A percentile compares a stretch with the other conserved stretches of the same genome.
These are phyloP conservation scores for Lactifluus subvellereus DNA, from an alignment of 768 basidiomycete species.

Conservation along the genomic window DNA sequence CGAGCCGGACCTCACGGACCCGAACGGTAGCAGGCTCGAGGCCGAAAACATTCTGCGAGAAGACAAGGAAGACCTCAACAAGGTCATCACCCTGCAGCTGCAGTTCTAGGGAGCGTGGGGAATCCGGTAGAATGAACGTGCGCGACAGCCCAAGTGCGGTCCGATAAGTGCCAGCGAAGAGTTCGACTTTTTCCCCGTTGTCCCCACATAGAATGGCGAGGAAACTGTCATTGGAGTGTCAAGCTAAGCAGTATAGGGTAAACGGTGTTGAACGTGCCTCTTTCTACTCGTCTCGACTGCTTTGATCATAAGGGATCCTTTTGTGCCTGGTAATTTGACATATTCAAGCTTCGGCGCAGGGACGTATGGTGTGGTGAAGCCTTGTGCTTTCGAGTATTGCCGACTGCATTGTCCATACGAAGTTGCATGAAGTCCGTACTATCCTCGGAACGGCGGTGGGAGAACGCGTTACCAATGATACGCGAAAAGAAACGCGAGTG, in stretches of 20 bases:
- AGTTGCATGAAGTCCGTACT: conserved; percentile 32
- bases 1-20: conserved; percentile 90
- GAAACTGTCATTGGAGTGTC: conserved; percentile 47
- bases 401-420: conserved; percentile 40
- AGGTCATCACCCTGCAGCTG: conserved; percentile 90
- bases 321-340: conserved; percentile 88
- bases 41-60: conserved; percentile 88
- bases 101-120: conserved; percentile 79
- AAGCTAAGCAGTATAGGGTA: neutral
- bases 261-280: conserved; percentile 43
- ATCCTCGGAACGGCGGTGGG: conserved; percentile 55
- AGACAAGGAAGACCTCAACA: conserved; percentile 87
- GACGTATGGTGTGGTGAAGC: conserved; percentile 40
- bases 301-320: conserved; percentile 75
- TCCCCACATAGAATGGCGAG: conserved; percentile 91
- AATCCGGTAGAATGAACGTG: conserved; percentile 89
- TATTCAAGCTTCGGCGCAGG: conserved; percentile 86
- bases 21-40: conserved; percentile 89
- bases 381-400: conserved; percentile 31
- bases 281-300: conserved; percentile 87
- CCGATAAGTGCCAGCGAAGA: conserved; percentile 87
- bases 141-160: conserved; percentile 88
- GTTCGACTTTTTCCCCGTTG: conserved; percentile 86
- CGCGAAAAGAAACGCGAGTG: conserved; percentile 68
- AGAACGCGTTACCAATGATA: conserved; percentile 60